Evolutionary conservation across 1,284 basidiomycete genomes (phyloP), one percentile per base, ranked within the genome.

Genomic region (Anthracocystis setariae): DNA sequence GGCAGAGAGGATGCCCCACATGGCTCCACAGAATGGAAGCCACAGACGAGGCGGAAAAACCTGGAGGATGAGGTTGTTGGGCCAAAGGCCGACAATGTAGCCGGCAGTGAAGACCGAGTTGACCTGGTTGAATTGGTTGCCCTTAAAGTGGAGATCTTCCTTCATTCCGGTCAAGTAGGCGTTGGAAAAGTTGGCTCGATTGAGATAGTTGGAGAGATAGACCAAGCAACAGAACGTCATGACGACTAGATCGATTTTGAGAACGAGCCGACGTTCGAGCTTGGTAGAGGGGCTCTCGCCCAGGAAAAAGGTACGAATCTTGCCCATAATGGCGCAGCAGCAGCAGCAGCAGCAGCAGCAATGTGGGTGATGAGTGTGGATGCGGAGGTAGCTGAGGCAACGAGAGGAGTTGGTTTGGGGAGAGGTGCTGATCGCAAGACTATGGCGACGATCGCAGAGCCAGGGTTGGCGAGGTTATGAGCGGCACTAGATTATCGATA

Each of bases 141-240:
- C 90, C 47, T 85, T 83, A 87, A 92, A 89, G 60, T 86, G 76
- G 32, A 92, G 86, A 44, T 91, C 90, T 82, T 92, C 90, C 71
- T 87, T 89, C 91, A 93, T 91, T 3, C 91, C 91, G 4, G 90
- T 91, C 17, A 92, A 90, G 80, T 90, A 91, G 46, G 63, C 64
- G 48, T 72, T 72, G 47, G 38, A 29, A 43, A 76, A 76, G 59
- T 75, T 75, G 42, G 65, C 57, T 8, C 74, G 47, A 39, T 75
- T 75, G 42, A 76, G 60, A 46, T 76, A 74, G 54, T 74, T 76
- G 33, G 49, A 57, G 35, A 73, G 65, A 46, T 58, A 67, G 25
- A 63, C 47, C 10, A 76, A 40, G 5, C 57, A 72, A 44, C 56
- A 61, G 45, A 76, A 77, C 25, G 71, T 60, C 49, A 77, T 60